These are phyloP conservation scores for Plasmodium sp. DNA, from an alignment of 169 alveolate genomes.

Conservation along the genomic window DNA sequence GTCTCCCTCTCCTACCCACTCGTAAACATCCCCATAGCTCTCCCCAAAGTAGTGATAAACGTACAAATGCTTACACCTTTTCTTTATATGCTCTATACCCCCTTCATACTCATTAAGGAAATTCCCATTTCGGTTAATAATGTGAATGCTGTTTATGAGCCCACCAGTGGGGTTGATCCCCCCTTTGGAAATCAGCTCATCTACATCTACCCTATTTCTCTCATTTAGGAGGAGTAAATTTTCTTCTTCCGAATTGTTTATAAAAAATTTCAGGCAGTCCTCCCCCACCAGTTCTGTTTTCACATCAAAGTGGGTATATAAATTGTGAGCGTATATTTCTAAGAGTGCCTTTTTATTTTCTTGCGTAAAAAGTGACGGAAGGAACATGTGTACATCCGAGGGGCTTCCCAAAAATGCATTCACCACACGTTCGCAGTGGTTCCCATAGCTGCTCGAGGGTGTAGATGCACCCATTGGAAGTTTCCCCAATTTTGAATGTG, in stretches of 20 bases:
- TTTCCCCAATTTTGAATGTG: not conserved
- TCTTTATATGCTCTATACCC: not conserved
- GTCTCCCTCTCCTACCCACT: not conserved
- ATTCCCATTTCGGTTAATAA: constrained; percentile 19
- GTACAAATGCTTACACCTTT: constrained; percentile 6
- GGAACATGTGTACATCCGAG: constrained; percentile 2
- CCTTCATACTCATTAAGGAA: not conserved
- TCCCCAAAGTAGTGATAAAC: constrained; percentile 33
- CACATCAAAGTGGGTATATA: constrained; percentile 41
- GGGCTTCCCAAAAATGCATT: constrained; percentile 14
- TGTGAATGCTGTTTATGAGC: constrained; percentile 15
- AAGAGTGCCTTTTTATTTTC: not conserved
- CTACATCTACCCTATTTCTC: not conserved
- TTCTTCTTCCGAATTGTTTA: constrained; percentile 3
- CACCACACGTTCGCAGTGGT: constrained; percentile 1
- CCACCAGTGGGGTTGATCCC: not conserved
- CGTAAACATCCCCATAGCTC: constrained; percentile 25
- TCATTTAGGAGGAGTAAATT: constrained; percentile 23
- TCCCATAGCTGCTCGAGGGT: not conserved
- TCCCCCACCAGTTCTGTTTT: not conserved
- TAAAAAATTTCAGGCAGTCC: constrained; percentile 10
- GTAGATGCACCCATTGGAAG: not conserved
- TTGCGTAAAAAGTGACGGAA: constrained; percentile 26
- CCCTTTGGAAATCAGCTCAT: not conserved
- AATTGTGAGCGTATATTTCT: constrained; percentile 23